Conservation (phyloP, 169 alveolate species). For the Sarcocystis neurona region DNA sequence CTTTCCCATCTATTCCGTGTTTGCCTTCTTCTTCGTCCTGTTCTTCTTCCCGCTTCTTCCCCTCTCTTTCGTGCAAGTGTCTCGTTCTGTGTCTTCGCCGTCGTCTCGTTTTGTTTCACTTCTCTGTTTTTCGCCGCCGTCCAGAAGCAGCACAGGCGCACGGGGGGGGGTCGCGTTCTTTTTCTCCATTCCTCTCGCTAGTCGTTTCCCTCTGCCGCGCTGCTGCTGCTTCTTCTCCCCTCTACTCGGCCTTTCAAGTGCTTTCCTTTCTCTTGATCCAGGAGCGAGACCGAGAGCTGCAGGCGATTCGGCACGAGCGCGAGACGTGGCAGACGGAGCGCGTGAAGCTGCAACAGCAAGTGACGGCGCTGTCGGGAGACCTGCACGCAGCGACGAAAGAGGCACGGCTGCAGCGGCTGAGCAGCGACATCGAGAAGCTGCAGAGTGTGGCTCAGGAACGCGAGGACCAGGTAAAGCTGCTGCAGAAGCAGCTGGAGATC, state of each 20-base stretch:
- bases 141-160: not conserved
- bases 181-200: not conserved
- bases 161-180: no score
- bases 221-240: not conserved
- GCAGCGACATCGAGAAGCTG: not conserved
- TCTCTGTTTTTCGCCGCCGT: not conserved
- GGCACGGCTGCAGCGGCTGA: not conserved
- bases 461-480: not conserved
- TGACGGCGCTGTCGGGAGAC: not conserved
- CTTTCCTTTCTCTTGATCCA: not conserved
- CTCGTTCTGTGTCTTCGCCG: no score
- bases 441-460: not conserved
- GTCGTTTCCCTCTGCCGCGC: not conserved
- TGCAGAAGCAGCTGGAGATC: not conserved
- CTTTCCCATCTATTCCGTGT: no score
- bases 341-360: not conserved
- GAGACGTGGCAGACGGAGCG: constrained; percentile 7
- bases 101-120: no score
- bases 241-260: not conserved
- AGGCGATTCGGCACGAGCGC: not conserved
- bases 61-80: no score
- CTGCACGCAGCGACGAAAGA: not conserved
- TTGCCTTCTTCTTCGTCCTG: no score
- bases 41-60: no score
- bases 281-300: constrained; percentile 21